These are phyloP conservation scores for Alternaria postmessia DNA, from an alignment of 2,329 filamentous ascomycete species.

Conservation along the genomic window DNA sequence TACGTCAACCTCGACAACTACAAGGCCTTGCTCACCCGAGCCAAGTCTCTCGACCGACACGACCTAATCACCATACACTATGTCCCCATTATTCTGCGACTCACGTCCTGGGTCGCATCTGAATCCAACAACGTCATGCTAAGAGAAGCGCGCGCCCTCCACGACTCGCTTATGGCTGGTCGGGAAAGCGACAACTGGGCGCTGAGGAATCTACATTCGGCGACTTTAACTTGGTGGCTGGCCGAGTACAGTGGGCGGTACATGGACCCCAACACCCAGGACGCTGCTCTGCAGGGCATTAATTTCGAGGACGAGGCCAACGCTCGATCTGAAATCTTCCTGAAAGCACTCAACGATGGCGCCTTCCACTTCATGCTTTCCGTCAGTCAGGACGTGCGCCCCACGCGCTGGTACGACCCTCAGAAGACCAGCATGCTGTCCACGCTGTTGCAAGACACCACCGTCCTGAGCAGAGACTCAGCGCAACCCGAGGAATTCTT, in stretches of 20 bases:
- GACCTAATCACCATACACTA: conserved; percentile 80
- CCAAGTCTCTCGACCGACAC: conserved; percentile 78
- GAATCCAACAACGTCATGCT: conserved; percentile 73
- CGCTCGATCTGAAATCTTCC: conserved; percentile 75
- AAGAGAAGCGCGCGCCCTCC: conserved; percentile 73
- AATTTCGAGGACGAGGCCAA: conserved; percentile 73
- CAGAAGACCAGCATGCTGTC: conserved; percentile 82
- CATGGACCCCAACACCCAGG: conserved; percentile 71
- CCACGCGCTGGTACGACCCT: conserved; percentile 86
- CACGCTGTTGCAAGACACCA: conserved; percentile 82
- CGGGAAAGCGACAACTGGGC: conserved; percentile 75
- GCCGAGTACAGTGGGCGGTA: conserved; percentile 93
- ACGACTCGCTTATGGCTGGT: conserved; percentile 71
- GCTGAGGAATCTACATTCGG: conserved; percentile 78
- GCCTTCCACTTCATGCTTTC: conserved; percentile 92
- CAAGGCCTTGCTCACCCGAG: conserved; percentile 69
- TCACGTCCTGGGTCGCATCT: conserved; percentile 78
- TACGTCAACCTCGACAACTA: conserved; percentile 78
- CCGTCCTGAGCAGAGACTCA: conserved; percentile 71
- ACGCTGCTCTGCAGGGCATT: conserved; percentile 59
- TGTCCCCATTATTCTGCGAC: conserved; percentile 78
- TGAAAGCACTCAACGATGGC: conserved; percentile 82
- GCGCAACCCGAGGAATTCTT: conserved; percentile 76
- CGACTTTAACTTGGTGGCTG: conserved; percentile 84
- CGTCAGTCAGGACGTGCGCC: conserved; percentile 80